phyloP scores from a whole-genome alignment of 2,329 filamentous ascomycete species.

The Aspergillus sp. region DNA sequence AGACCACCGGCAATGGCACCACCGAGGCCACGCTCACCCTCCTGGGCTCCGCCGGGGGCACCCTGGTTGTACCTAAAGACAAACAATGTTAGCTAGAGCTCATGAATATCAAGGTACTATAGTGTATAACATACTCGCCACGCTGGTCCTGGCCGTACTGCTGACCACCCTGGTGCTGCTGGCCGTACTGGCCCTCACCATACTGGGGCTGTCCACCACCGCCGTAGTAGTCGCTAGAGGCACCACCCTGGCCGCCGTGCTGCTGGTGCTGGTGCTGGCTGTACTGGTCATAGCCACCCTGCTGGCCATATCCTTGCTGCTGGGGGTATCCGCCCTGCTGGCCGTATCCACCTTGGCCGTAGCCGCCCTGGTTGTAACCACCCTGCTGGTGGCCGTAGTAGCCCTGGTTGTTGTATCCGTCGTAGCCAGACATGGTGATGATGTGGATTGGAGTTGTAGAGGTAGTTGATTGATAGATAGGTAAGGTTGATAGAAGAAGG shows the following conservation, averaged over 20 bases:
- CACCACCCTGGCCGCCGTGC: slow-evolving; percentile 14
- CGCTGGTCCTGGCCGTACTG: slow-evolving; percentile 22
- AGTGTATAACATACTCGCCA: slow-evolving; percentile 24
- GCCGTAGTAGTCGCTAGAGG: slow-evolving; percentile 23
- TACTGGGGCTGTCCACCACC: slow-evolving; percentile 22
- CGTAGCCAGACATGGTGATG: slow-evolving; percentile 31
- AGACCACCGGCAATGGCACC: slow-evolving; percentile 51
- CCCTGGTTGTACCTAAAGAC: slow-evolving; percentile 28
- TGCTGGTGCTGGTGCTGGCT: slow-evolving; percentile 15
- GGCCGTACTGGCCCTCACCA: slow-evolving; percentile 19
- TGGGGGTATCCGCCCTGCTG: slow-evolving; percentile 25
- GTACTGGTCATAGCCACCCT: slow-evolving; percentile 18
- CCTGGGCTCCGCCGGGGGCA: slow-evolving; percentile 43
- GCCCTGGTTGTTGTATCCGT: slow-evolving; percentile 27
- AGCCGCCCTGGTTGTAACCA: slow-evolving; percentile 6
- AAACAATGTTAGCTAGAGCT: background rate
- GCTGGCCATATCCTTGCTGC: slow-evolving; percentile 33
- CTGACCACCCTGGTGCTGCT: slow-evolving; percentile 26
- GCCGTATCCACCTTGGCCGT: slow-evolving; percentile 26
- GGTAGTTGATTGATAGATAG: background rate
- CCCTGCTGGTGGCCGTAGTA: slow-evolving; percentile 28
- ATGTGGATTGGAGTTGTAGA: background rate
- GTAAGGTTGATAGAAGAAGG: background rate
- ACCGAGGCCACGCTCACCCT: slow-evolving; percentile 50
- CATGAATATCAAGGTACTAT: background rate